Conservation (phyloP, 2,329 filamentous ascomycete species). For the Drechslerella dactyloides region DNA sequence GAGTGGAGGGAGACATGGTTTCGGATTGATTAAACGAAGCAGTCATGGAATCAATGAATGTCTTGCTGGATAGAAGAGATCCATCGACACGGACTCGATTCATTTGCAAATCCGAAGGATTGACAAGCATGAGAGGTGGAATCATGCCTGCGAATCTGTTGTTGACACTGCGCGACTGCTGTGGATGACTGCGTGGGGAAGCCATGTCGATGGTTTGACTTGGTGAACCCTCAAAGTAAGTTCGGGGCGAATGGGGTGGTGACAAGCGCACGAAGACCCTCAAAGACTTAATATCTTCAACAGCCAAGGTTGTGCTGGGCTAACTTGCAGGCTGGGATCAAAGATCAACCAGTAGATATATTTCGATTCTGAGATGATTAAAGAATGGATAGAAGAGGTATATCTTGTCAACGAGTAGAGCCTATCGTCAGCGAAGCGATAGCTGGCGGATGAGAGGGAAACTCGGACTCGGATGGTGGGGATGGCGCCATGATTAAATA, state of each 20-base stretch:
- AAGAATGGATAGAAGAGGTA: constrained; percentile 48
- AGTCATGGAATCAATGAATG: constrained; percentile 48
- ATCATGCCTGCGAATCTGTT: constrained; percentile 49
- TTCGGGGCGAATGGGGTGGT: neutral
- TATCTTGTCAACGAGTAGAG: constrained; percentile 45
- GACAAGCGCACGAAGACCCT: neutral
- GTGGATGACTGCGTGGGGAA: constrained; percentile 48
- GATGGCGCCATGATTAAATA: constrained; percentile 50
- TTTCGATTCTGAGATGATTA: constrained; percentile 39
- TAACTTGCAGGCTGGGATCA: constrained; percentile 33
- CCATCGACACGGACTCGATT: constrained; percentile 44
- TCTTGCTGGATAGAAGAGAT: constrained; percentile 46
- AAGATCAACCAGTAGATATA: constrained; percentile 44
- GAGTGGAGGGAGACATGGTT: constrained; percentile 48
- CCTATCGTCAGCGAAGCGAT: constrained; percentile 50
- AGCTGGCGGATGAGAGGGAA: constrained; percentile 41
- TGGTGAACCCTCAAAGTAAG: neutral
- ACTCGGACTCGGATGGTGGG: constrained; percentile 50
- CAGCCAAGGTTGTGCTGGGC: constrained; percentile 15
- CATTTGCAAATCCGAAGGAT: constrained; percentile 47
- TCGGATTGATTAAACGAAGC: constrained; percentile 44
- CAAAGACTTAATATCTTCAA: constrained; percentile 12
- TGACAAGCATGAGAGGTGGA: constrained; percentile 45
- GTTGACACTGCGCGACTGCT: constrained; percentile 44
- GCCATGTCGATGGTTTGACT: constrained; percentile 22